Evolutionary conservation across 1,139 yeast species (phyloP).

Genomic region (Diutina scorzettiae): DNA sequence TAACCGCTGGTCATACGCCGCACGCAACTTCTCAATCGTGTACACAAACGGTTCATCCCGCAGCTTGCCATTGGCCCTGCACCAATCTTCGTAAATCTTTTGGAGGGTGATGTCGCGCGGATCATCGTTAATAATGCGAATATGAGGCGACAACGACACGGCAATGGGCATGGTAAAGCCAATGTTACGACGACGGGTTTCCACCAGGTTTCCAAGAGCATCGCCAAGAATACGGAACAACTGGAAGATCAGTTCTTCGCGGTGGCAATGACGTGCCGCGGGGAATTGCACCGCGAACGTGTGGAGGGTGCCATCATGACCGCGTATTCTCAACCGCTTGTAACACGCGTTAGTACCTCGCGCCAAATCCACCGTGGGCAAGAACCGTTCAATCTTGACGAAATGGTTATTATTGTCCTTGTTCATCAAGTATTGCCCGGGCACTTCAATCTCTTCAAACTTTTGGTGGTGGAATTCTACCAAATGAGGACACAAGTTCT

Average conservation of each 20-base stretch:
- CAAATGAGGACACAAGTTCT: constrained; percentile 85
- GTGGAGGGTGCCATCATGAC: constrained; percentile 86
- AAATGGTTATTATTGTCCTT: constrained; percentile 82
- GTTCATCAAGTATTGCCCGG: constrained; percentile 84
- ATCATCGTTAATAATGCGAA: constrained; percentile 82
- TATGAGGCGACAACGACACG: constrained; percentile 89
- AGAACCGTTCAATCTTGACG: constrained; percentile 82
- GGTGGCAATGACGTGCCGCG: constrained; percentile 92
- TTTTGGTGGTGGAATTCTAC: constrained; percentile 97
- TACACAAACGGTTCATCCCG: constrained; percentile 87
- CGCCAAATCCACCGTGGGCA: constrained; percentile 80
- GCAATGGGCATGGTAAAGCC: constrained; percentile 86
- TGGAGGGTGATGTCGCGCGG: constrained; percentile 70
- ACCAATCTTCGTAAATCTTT: constrained; percentile 78
- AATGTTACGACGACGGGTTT: constrained; percentile 76
- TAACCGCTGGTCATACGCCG: constrained; percentile 84
- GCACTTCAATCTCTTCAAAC: constrained; percentile 94
- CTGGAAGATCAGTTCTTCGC: constrained; percentile 92
- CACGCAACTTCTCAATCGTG: constrained; percentile 75
- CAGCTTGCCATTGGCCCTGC: constrained; percentile 60
- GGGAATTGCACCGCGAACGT: constrained; percentile 96
- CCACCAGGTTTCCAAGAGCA: constrained; percentile 68
- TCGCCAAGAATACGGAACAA: constrained; percentile 81
- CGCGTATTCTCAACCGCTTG: constrained; percentile 80
- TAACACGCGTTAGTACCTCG: constrained; percentile 91